Percentiles rank a stretch among this genome's conserved stretches.
Evolutionary conservation across 306 rosid species (phyloP).

Genomic region (Neltuma alba): DNA sequence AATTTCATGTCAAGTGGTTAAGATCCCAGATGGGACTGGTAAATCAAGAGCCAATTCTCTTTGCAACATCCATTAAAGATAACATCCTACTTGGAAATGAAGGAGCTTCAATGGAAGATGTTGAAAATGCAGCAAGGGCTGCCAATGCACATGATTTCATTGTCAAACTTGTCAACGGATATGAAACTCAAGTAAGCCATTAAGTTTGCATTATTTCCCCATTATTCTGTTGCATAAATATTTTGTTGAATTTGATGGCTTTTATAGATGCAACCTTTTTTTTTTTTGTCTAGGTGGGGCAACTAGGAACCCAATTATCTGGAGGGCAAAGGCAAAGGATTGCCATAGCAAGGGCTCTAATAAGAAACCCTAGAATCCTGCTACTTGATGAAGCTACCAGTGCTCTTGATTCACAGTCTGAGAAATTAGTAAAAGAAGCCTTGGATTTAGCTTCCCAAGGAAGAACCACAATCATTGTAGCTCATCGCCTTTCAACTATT

Average conservation of each 20-base stretch:
- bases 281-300: constrained; percentile 59
- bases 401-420: constrained; percentile 83
- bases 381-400: too few species aligned
- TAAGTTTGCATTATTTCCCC: constrained; percentile 12
- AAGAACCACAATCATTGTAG: constrained; percentile 76
- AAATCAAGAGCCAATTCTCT: constrained; percentile 80
- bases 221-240: not conserved
- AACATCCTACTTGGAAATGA: constrained; percentile 79
- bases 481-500: constrained; percentile 76
- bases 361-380: constrained; percentile 75
- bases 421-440: constrained; percentile 71
- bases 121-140: too few species aligned
- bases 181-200: constrained; percentile 71
- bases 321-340: constrained; percentile 90
- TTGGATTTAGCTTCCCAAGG: constrained; percentile 71
- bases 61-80: constrained; percentile 80
- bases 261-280: too few species aligned
- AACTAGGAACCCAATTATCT: constrained; percentile 76
- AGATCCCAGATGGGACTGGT: constrained; percentile 84
- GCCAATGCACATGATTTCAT: constrained; percentile 89
- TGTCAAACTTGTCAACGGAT: constrained; percentile 59
- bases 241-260: too few species aligned
- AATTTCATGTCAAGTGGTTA: constrained; percentile 61
- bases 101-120: constrained; percentile 63
- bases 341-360: constrained; percentile 80